phyloP scores from a whole-genome alignment of 768 basidiomycete species.

The Mycena galericulata region DNA sequence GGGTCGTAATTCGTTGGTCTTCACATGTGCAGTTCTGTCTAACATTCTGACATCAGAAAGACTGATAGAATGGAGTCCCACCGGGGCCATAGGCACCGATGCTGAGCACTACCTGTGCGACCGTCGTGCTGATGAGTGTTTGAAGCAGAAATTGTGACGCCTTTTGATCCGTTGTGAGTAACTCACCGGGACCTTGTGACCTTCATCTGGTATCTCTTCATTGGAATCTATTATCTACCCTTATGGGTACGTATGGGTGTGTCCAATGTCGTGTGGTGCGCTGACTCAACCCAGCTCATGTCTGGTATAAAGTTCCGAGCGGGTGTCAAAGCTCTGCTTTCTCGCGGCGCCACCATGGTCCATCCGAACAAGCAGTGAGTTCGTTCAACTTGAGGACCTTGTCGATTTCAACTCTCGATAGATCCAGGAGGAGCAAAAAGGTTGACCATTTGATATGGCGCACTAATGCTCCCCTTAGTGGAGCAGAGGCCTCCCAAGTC shows the following conservation, averaged over 20 bases:
- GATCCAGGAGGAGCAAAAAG: slow-evolving; percentile 17
- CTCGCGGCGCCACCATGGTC: slow-evolving; percentile 18
- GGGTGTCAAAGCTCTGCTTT: neutral
- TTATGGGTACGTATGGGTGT: slow-evolving; percentile 21
- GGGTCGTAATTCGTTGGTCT: no score
- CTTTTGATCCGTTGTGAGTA: neutral
- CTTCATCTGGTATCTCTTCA: neutral
- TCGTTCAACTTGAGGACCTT: neutral
- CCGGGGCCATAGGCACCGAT: no score
- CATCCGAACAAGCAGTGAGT: slow-evolving; percentile 22
- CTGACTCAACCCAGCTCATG: slow-evolving; percentile 25
- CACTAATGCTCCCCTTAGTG: slow-evolving; percentile 25
- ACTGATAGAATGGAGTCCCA: no score
- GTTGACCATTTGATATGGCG: slow-evolving; percentile 23
- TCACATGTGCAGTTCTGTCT: no score
- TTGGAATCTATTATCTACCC: neutral
- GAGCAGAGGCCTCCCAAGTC: slow-evolving; percentile 15
- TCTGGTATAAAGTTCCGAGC: slow-evolving; percentile 14
- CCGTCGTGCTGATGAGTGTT: neutral
- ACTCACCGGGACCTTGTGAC: neutral
- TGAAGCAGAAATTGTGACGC: neutral
- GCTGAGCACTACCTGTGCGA: no score
- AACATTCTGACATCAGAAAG: no score
- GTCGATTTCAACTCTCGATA: neutral
- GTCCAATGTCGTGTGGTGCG: neutral